Evolutionary conservation across 192 early-diverging fungal species (phyloP).

Genomic region (Entrophospora sp.): DNA sequence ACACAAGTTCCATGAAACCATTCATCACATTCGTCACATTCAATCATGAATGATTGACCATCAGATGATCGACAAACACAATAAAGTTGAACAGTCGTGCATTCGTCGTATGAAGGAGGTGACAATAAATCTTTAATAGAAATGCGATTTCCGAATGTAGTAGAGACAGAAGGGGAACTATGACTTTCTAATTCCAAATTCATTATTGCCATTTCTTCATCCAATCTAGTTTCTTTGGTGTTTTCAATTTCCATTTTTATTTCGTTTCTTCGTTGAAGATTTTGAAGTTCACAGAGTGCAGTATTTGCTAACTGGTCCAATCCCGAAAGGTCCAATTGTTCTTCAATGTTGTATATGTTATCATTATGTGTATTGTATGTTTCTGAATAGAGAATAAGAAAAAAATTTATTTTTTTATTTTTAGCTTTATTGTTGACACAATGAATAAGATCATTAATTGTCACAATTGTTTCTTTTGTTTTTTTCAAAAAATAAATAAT

Average conservation of each 20-base stretch:
- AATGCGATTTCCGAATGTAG: not conserved
- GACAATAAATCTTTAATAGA: not conserved
- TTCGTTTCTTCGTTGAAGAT: not conserved
- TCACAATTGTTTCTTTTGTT: too few relatives aligned
- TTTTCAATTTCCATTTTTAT: too few relatives aligned
- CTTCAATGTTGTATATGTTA: too few relatives aligned
- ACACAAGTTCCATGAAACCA: constrained; percentile 77
- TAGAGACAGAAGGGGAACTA: not conserved
- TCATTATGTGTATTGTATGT: too few relatives aligned
- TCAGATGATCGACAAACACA: constrained; percentile 56
- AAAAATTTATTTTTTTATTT: too few relatives aligned
- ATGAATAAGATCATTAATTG: too few relatives aligned
- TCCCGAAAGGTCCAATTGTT: too few relatives aligned
- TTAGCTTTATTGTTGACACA: too few relatives aligned
- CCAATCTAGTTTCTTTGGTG: not conserved
- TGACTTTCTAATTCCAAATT: not conserved
- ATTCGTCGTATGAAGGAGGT: constrained; percentile 1
- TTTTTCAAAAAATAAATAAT: too few relatives aligned
- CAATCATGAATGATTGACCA: constrained; percentile 58
- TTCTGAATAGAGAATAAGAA: too few relatives aligned
- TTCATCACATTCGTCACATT: constrained; percentile 63
- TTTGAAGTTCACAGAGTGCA: constrained; percentile 4
- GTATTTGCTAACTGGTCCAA: constrained; percentile 1
- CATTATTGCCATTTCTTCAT: not conserved
- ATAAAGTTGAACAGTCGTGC: constrained; percentile 29